Evolutionary conservation across 208 protist genomes (phyloP).

Genomic region (Phytomonas sp.): DNA sequence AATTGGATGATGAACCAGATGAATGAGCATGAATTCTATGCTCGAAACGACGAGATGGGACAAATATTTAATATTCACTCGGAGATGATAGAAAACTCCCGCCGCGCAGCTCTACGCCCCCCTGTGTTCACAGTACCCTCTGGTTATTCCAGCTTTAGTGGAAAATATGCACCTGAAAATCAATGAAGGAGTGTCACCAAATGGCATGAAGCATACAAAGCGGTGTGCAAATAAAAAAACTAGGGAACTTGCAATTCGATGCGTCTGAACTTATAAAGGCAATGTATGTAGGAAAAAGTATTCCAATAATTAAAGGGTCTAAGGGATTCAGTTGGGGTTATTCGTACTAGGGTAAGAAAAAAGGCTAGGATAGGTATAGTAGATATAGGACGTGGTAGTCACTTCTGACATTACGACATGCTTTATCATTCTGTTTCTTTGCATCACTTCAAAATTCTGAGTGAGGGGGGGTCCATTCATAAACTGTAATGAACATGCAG

Average conservation of each 20-base stretch:
- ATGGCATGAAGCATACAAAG: not conserved
- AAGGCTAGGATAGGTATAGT: constrained; percentile 11
- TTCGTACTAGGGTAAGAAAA: constrained; percentile 1
- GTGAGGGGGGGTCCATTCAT: not conserved
- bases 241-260: not conserved
- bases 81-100: constrained; percentile 57
- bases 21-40: constrained; percentile 68
- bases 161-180: constrained; percentile 20
- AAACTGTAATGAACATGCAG: not conserved
- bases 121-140: constrained; percentile 43
- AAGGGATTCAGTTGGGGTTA: not conserved
- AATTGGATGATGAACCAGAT: constrained; percentile 45
- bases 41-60: constrained; percentile 71
- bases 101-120: constrained; percentile 33
- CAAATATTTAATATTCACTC: constrained; percentile 58
- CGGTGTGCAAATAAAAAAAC: constrained; percentile 1
- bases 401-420: not conserved
- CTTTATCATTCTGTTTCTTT: constrained; percentile 5
- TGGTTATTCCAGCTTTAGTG: constrained; percentile 52
- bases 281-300: constrained; percentile 3
- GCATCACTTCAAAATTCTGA: constrained; percentile 1
- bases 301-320: not conserved
- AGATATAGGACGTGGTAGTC: constrained; percentile 7
- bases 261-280: not conserved
- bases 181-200: not conserved